phyloP scores from a whole-genome alignment of 148 eudicot species.

The Chenopodium album region DNA sequence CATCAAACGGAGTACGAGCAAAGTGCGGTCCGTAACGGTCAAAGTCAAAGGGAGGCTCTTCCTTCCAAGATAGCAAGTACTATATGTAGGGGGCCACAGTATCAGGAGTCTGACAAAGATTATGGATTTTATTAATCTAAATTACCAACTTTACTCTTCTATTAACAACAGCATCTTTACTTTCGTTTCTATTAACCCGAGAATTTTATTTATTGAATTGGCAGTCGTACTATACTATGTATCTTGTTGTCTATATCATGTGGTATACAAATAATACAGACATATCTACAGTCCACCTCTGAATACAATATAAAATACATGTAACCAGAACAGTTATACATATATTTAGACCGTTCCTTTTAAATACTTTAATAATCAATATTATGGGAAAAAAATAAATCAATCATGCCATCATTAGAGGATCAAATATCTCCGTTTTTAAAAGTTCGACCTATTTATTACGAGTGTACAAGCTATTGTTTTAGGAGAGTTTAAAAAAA shows the following conservation, averaged over 20 bases:
- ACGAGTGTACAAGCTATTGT: too few species aligned
- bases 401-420: neutral
- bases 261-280: neutral
- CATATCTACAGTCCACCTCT: neutral
- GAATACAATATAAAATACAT: neutral
- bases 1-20: neutral
- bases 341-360: too few species aligned
- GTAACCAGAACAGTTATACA: neutral
- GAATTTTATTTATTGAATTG: conserved; percentile 3
- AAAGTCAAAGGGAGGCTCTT: conserved; percentile 31
- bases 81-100: conserved; percentile 15
- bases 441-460: too few species aligned
- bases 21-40: conserved; percentile 18
- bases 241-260: conserved; percentile 6
- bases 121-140: conserved; percentile 19
- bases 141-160: conserved; percentile 4
- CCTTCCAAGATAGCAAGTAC: conserved; percentile 22
- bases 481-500: too few species aligned
- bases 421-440: neutral
- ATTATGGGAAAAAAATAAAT: neutral
- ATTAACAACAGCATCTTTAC: conserved; percentile 12
- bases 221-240: conserved; percentile 9
- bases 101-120: conserved; percentile 28
- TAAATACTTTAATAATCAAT: neutral
- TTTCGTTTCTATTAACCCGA: conserved; percentile 6